A percentile compares a stretch with the other conserved stretches of the same genome.
These are phyloP conservation scores for Pythium biforme DNA, from an alignment of 352 stramenopile species.

Conservation along the genomic window DNA sequence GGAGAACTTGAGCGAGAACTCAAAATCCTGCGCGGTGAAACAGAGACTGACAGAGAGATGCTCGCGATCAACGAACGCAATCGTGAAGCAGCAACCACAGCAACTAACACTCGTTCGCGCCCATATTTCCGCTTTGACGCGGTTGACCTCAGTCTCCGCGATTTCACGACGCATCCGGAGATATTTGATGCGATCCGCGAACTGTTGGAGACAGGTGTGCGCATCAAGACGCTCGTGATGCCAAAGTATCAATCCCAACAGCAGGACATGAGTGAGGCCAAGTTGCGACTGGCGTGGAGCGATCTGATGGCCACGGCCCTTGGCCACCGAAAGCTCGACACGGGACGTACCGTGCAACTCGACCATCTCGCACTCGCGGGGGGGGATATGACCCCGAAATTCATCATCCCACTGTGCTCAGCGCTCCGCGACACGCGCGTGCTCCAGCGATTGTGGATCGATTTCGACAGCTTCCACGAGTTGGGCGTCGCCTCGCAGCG, in stretches of 20 bases:
- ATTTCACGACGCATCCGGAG: not conserved
- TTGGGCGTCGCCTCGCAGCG: not conserved
- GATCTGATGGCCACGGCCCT: not conserved
- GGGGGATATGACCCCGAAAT: not conserved
- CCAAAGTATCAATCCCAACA: not conserved
- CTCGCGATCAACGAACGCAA: not conserved
- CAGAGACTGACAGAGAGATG: not conserved
- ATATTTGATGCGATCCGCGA: constrained; percentile 6
- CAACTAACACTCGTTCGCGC: not conserved
- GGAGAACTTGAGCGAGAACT: constrained; percentile 4
- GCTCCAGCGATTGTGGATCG: not conserved
- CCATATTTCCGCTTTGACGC: constrained; percentile 8
- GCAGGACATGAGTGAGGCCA: not conserved
- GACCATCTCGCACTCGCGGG: not conserved
- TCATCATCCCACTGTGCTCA: not conserved
- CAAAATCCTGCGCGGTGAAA: not conserved
- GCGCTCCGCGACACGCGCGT: constrained; percentile 1
- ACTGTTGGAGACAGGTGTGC: constrained; percentile 9
- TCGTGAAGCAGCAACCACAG: not conserved
- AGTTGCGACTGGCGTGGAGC: not conserved
- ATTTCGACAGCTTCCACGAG: not conserved
- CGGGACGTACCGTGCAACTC: not conserved
- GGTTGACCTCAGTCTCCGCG: not conserved
- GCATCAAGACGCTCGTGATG: not conserved
- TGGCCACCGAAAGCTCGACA: not conserved